Conservation (phyloP, 2,329 filamentous ascomycete genomes). For the Penicillium italicum region DNA sequence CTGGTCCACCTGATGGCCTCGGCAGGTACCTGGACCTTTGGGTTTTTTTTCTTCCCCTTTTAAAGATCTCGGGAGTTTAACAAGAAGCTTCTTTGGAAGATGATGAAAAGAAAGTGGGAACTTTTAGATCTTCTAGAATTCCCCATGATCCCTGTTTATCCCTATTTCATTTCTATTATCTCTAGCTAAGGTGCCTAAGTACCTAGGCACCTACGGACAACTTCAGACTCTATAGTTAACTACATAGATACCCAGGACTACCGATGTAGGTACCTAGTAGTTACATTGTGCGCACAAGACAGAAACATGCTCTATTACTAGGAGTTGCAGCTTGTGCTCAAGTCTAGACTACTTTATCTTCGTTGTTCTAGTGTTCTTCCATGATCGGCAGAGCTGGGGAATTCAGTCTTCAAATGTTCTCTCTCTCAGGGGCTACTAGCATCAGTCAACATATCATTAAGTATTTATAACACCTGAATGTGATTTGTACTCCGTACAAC, state of each 20-base stretch:
- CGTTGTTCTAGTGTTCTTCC: conserved; percentile 1
- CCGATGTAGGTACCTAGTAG: not conserved
- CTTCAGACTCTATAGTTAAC: not conserved
- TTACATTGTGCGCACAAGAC: not conserved
- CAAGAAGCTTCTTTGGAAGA: conserved; percentile 2
- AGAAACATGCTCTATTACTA: not conserved
- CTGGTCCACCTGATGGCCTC: conserved; percentile 33
- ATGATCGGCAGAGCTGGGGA: conserved; percentile 6
- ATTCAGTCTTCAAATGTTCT: not conserved
- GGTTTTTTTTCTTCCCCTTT: not conserved
- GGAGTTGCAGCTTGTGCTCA: not conserved
- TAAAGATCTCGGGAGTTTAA: conserved; percentile 1
- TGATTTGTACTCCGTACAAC: not conserved
- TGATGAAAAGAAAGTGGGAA: conserved; percentile 13
- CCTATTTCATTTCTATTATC: not conserved
- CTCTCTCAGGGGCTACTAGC: conserved; percentile 6
- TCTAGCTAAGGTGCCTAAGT: not conserved
- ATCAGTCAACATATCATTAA: not conserved
- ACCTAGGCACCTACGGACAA: not conserved
- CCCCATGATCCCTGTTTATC: not conserved
- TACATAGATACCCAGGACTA: no score
- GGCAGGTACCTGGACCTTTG: conserved; percentile 16
- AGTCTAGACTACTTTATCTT: not conserved
- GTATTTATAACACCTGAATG: not conserved
- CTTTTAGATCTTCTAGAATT: conserved; percentile 4